These are phyloP conservation scores for Papiliotrema flavescens DNA, from an alignment of 1,284 basidiomycete species.

Conservation along the genomic window DNA sequence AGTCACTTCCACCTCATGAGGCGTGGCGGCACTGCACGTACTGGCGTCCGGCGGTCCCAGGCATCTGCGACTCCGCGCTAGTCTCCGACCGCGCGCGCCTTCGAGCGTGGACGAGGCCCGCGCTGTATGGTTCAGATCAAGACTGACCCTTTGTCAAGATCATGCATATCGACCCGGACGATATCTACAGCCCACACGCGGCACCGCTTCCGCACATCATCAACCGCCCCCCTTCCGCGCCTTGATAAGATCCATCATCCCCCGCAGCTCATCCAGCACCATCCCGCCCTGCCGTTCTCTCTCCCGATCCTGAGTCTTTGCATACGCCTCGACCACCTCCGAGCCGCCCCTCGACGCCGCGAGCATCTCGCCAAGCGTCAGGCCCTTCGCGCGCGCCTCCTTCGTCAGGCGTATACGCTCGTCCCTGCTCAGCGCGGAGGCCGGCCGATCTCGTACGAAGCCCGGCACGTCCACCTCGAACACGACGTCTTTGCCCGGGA, in stretches of 20 bases:
- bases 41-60: no score
- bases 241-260: constrained; percentile 40
- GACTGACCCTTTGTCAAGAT: no score
- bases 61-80: no score
- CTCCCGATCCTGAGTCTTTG: constrained; percentile 2
- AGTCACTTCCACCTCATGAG: no score
- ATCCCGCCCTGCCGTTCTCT: constrained; percentile 18
- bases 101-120: no score
- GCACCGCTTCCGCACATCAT: no score
- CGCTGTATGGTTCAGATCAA: no score
- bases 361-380: constrained; percentile 21
- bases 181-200: no score
- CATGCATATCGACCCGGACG: no score
- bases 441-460: constrained; percentile 1
- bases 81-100: no score
- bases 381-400: constrained; percentile 28
- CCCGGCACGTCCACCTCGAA: constrained; percentile 20
- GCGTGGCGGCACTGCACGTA: no score
- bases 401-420: constrained; percentile 33
- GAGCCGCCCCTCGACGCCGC: not conserved
- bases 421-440: constrained; percentile 25
- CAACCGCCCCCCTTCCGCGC: constrained; percentile 25
- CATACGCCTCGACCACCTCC: constrained; percentile 2
- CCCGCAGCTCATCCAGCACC: constrained; percentile 39
- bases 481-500: constrained; percentile 33